Conservation (phyloP, 2,329 filamentous ascomycete genomes). For the Fonsecaea monophora region DNA sequence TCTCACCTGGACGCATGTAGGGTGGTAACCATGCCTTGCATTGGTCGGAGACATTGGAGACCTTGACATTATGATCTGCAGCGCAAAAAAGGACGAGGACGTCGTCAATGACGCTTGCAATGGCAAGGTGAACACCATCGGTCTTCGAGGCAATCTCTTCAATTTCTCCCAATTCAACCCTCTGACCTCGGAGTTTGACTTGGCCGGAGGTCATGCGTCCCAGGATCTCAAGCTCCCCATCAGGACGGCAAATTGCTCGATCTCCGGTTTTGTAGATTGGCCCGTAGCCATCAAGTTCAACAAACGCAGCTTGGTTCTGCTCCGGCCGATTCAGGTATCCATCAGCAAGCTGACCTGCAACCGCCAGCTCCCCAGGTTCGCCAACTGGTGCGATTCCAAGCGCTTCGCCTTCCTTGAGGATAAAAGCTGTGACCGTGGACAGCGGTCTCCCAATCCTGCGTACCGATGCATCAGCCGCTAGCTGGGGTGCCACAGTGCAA, state of each 20-base stretch:
- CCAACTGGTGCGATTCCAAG: constrained; percentile 68
- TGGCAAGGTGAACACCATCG: constrained; percentile 67
- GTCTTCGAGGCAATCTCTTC: constrained; percentile 72
- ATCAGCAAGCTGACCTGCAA: constrained; percentile 82
- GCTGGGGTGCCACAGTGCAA: constrained; percentile 75
- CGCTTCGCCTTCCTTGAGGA: constrained; percentile 61
- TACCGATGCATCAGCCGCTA: constrained; percentile 63
- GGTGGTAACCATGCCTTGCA: constrained; percentile 78
- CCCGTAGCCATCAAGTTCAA: constrained; percentile 69
- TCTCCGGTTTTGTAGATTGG: constrained; percentile 84
- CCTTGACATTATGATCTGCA: constrained; percentile 53
- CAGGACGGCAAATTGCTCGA: constrained; percentile 70
- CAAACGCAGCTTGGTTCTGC: constrained; percentile 74
- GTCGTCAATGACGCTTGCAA: constrained; percentile 71
- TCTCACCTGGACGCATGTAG: constrained; percentile 82
- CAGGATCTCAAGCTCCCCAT: constrained; percentile 80
- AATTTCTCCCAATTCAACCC: constrained; percentile 79
- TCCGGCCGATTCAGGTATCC: constrained; percentile 83
- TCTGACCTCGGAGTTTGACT: constrained; percentile 84
- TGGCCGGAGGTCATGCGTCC: constrained; percentile 81
- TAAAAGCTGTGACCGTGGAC: constrained; percentile 78
- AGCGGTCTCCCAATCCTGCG: constrained; percentile 79
- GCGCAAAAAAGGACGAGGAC: constrained; percentile 78
- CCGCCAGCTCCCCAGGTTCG: constrained; percentile 76
- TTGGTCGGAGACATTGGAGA: constrained; percentile 58